These are phyloP conservation scores for Dothiorella sarmentorum DNA, from an alignment of 2,329 filamentous ascomycete species.

Conservation along the genomic window DNA sequence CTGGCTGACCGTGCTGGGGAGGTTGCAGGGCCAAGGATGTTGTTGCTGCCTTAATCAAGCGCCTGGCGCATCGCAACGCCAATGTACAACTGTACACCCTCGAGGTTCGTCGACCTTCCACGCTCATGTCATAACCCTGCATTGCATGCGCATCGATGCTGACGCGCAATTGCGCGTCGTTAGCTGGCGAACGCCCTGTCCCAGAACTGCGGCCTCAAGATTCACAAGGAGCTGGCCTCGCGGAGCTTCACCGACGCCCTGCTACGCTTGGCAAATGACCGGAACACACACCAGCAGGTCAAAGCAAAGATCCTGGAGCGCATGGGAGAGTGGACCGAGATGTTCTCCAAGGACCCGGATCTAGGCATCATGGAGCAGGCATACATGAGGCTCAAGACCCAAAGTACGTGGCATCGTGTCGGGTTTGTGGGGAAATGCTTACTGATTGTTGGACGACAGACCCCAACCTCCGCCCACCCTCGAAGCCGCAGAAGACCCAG, in stretches of 20 bases:
- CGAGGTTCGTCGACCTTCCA: conserved; percentile 53
- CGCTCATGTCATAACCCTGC: background rate
- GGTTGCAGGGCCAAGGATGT: conserved; percentile 67
- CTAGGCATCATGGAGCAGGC: conserved; percentile 97
- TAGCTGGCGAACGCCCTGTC: conserved; percentile 85
- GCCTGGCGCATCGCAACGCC: conserved; percentile 87
- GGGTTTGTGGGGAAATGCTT: background rate
- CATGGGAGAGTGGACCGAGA: conserved; percentile 94
- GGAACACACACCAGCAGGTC: conserved; percentile 93
- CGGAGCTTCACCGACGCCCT: conserved; percentile 93
- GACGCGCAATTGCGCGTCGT: background rate
- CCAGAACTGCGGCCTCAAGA: conserved; percentile 82
- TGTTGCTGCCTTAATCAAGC: conserved; percentile 85
- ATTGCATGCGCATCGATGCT: background rate
- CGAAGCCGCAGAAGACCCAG: conserved; percentile 86
- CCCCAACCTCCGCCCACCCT: conserved; percentile 85
- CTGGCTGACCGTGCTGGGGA: conserved; percentile 3
- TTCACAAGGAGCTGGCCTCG: conserved; percentile 86
- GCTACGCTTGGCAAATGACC: conserved; percentile 83
- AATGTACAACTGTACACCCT: conserved; percentile 96
- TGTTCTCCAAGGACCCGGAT: conserved; percentile 86
- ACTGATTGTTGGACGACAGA: conserved; percentile 53
- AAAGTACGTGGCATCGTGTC: conserved; percentile 43
- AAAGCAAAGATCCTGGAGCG: conserved; percentile 96
- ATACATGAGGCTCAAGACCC: conserved; percentile 78